phyloP scores from a whole-genome alignment of 176 grass and related monocot genomes.

The Tillandsia leiboldiana region DNA sequence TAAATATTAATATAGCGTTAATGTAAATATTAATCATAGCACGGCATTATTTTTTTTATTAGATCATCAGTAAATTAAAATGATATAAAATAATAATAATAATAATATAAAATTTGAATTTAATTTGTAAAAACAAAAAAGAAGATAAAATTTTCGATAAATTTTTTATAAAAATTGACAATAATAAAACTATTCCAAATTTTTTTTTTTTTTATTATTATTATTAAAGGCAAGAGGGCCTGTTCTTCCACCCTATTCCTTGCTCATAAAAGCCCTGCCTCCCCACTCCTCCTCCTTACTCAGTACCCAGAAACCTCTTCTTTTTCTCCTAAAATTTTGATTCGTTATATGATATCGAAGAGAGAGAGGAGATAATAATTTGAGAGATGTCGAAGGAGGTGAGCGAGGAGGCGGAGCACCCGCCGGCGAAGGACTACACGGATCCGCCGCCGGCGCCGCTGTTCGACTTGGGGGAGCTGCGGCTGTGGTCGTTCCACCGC shows the following conservation, averaged over 20 bases:
- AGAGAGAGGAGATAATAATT: no score
- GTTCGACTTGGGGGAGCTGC: constrained; percentile 52
- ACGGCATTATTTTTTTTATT: no score
- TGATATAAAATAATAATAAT: no score
- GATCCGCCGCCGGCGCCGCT: constrained; percentile 76
- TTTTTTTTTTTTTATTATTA: not conserved
- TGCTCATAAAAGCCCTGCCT: not conserved
- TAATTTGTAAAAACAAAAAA: not conserved
- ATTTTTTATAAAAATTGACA: not conserved
- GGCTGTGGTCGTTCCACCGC: constrained; percentile 76
- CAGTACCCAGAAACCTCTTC: not conserved
- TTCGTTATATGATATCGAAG: no score
- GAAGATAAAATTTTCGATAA: no score
- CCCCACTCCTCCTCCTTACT: not conserved
- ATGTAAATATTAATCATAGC: no score
- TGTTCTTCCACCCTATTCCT: not conserved
- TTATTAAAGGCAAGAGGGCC: not conserved
- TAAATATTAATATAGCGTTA: no score
- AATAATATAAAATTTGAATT: no score
- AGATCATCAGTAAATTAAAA: no score
- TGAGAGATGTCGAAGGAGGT: not conserved
- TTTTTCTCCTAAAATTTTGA: no score
- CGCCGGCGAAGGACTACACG: constrained; percentile 69
- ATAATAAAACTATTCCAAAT: not conserved
- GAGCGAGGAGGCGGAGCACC: constrained; percentile 21